phyloP scores from a whole-genome alignment of 495 filamentous ascomycete genomes.

The Xylaria sp. region DNA sequence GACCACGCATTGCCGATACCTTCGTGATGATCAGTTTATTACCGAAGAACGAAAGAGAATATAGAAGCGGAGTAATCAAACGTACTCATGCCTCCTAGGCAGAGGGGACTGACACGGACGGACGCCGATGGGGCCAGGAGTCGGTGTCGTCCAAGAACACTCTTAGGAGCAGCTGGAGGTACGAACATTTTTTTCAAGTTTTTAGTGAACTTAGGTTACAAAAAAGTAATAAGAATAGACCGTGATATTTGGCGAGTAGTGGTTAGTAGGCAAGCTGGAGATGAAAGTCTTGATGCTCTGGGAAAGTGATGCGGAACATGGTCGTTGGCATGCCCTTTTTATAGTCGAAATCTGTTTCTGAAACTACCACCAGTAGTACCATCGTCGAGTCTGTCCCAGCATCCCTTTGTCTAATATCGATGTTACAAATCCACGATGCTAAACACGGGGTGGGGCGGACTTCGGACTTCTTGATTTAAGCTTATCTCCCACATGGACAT shows the following conservation, averaged over 20 bases:
- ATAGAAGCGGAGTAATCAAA: background rate
- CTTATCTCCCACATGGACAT: slow-evolving; percentile 11
- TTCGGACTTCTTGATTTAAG: slow-evolving; percentile 14
- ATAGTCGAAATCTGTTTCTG: background rate
- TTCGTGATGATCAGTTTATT: background rate
- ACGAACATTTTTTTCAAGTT: slow-evolving; percentile 31
- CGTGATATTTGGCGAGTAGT: background rate
- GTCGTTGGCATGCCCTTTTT: background rate
- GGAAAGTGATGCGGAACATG: too few relatives aligned
- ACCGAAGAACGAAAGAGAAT: background rate
- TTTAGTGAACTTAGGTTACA: slow-evolving; percentile 34
- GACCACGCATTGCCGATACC: slow-evolving; percentile 58
- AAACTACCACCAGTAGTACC: background rate
- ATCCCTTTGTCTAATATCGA: slow-evolving; percentile 33
- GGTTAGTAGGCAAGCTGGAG: background rate
- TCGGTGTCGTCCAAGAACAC: slow-evolving; percentile 43
- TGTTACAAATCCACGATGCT: slow-evolving; percentile 5
- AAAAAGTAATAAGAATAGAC: background rate
- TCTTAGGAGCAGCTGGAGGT: slow-evolving; percentile 29
- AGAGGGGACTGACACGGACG: slow-evolving; percentile 59
- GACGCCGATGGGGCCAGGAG: slow-evolving; percentile 59
- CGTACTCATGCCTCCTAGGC: slow-evolving; percentile 57
- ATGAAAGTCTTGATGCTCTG: background rate
- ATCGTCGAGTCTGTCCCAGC: too few relatives aligned
- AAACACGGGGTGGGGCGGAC: slow-evolving; percentile 5